Conservation (phyloP, 352 stramenopile species). For the Phytophthora sp. region DNA sequence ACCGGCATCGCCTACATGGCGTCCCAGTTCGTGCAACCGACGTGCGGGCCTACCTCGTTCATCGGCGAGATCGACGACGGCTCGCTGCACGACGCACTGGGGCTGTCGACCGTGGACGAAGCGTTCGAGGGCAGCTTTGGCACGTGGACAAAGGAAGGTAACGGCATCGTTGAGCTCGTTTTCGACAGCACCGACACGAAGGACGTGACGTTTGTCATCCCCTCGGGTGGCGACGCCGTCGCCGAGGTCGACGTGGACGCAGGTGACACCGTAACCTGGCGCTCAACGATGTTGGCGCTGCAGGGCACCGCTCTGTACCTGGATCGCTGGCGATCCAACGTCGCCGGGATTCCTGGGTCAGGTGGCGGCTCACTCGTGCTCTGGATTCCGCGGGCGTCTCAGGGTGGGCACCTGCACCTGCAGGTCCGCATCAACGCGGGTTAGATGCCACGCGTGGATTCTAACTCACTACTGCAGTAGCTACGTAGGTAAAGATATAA, state of each 20-base stretch:
- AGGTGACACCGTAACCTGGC: slow-evolving; percentile 7
- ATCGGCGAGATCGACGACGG: slow-evolving; percentile 26
- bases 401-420: slow-evolving; percentile 10
- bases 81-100: slow-evolving; percentile 13
- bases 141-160: slow-evolving; percentile 21
- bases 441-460: no score
- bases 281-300: neutral
- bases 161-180: slow-evolving; percentile 17
- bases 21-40: slow-evolving; percentile 36
- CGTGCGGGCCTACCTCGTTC: slow-evolving; percentile 4
- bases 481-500: neutral
- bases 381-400: slow-evolving; percentile 9
- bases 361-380: slow-evolving; percentile 14
- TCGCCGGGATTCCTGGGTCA: slow-evolving; percentile 14
- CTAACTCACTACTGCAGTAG: no score
- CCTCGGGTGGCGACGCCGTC: slow-evolving; percentile 1
- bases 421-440: slow-evolving; percentile 12
- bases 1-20: slow-evolving; percentile 35
- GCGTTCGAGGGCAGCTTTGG: slow-evolving; percentile 30
- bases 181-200: slow-evolving; percentile 23
- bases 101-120: slow-evolving; percentile 12
- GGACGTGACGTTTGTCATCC: slow-evolving; percentile 20
- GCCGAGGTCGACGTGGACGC: slow-evolving; percentile 6
- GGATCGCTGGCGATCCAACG: slow-evolving; percentile 15
- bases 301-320: slow-evolving; percentile 9